Evolutionary conservation across 192 early-diverging fungal species (phyloP).

Genomic region (Borealophlyctis nickersoniae): DNA sequence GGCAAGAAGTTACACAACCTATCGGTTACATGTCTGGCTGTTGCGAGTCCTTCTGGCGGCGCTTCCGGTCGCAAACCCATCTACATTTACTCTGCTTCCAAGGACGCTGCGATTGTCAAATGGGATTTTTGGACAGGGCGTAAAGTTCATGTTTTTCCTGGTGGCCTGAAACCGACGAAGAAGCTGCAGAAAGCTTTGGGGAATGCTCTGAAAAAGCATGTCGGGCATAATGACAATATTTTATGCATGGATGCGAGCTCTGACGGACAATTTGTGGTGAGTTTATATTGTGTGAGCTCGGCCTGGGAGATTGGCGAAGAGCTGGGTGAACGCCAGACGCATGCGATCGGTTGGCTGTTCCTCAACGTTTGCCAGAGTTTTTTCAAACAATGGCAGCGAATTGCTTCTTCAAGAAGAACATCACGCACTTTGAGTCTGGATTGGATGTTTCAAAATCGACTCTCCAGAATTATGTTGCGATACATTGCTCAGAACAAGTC

Average conservation of each 20-base stretch:
- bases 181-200: conserved; percentile 35
- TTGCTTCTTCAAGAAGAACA: conserved; percentile 27
- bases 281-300: conserved; percentile 16
- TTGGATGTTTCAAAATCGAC: conserved; percentile 14
- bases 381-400: not conserved
- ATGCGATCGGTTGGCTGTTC: conserved; percentile 37
- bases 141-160: conserved; percentile 64
- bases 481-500: conserved; percentile 18
- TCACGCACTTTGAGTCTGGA: conserved; percentile 54
- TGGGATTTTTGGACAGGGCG: conserved; percentile 75
- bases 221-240: conserved; percentile 52
- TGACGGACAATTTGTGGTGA: conserved; percentile 55
- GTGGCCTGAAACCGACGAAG: conserved; percentile 71
- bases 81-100: conserved; percentile 80
- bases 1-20: conserved; percentile 65
- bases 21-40: conserved; percentile 76
- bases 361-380: conserved; percentile 19
- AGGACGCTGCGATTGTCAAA: conserved; percentile 91
- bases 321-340: conserved; percentile 35
- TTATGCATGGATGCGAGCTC: conserved; percentile 38
- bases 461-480: conserved; percentile 51
- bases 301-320: conserved; percentile 23
- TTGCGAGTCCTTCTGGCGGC: conserved; percentile 46
- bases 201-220: conserved; percentile 29
- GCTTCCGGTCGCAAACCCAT: conserved; percentile 21